Percentiles rank a stretch among this genome's conserved stretches.
These are phyloP conservation scores for Penicillium turbatum DNA, from an alignment of 495 filamentous ascomycete species.

Conservation along the genomic window DNA sequence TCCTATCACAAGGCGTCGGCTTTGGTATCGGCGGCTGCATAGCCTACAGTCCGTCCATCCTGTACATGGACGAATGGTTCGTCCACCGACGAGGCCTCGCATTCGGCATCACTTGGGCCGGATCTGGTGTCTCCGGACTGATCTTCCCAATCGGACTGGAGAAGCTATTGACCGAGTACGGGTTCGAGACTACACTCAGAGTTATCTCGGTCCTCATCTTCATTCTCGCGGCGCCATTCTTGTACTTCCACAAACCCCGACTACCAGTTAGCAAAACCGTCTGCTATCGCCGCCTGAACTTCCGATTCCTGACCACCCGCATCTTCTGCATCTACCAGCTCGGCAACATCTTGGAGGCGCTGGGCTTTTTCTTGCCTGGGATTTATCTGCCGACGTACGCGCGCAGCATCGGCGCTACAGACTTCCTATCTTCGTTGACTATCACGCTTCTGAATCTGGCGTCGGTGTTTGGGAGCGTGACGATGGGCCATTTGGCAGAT, in stretches of 20 bases:
- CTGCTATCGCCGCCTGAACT: slow-evolving; percentile 17
- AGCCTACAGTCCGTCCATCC: slow-evolving; percentile 43
- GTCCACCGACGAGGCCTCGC: slow-evolving; percentile 43
- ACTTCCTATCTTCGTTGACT: slow-evolving; percentile 23
- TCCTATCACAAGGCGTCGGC: slow-evolving; percentile 48
- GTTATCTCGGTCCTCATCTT: slow-evolving; percentile 46
- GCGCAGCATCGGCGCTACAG: slow-evolving; percentile 34
- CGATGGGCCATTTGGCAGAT: slow-evolving; percentile 55
- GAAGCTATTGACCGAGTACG: slow-evolving; percentile 43
- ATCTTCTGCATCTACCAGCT: slow-evolving; percentile 50
- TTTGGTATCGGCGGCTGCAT: slow-evolving; percentile 47
- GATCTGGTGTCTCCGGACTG: slow-evolving; percentile 38
- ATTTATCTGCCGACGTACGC: slow-evolving; percentile 60
- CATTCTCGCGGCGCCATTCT: slow-evolving; percentile 47
- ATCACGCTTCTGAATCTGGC: slow-evolving; percentile 51
- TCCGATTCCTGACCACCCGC: slow-evolving; percentile 42
- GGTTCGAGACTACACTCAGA: slow-evolving; percentile 49
- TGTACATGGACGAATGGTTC: slow-evolving; percentile 55
- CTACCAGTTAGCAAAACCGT: slow-evolving; percentile 36
- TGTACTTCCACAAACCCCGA: slow-evolving; percentile 54
- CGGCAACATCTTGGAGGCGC: slow-evolving; percentile 49
- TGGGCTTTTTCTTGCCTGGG: slow-evolving; percentile 58
- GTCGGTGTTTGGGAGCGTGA: slow-evolving; percentile 52
- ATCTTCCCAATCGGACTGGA: slow-evolving; percentile 48
- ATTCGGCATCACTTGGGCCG: slow-evolving; percentile 48